phyloP scores from a whole-genome alignment of 2,329 filamentous ascomycete genomes.

The Fusarium stilboides region DNA sequence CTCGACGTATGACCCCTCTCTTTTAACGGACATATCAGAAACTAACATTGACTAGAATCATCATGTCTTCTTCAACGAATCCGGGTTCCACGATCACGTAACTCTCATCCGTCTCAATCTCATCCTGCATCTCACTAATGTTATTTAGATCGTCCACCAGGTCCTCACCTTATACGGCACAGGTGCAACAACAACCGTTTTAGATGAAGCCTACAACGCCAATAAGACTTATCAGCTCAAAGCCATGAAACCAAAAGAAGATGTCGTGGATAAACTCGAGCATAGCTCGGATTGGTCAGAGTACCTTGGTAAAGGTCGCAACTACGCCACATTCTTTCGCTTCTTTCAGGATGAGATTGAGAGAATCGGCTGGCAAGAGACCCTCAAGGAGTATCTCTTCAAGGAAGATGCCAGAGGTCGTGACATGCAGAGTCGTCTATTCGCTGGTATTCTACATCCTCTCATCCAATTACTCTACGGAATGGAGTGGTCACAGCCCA shows the following conservation, averaged over 20 bases:
- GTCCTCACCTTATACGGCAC: conserved; percentile 84
- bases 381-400: conserved; percentile 79
- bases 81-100: conserved; percentile 87
- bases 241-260: conserved; percentile 61
- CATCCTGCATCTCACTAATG: conserved; percentile 4
- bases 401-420: conserved; percentile 74
- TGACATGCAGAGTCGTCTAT: conserved; percentile 78
- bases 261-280: conserved; percentile 68
- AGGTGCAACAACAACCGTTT: conserved; percentile 73
- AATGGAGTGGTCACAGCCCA: conserved; percentile 85
- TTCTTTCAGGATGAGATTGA: conserved; percentile 85
- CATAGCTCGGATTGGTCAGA: conserved; percentile 67
- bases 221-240: conserved; percentile 79
- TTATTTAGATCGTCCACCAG: conserved; percentile 75
- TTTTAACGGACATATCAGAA: background rate
- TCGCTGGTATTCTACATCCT: conserved; percentile 70
- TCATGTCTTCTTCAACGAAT: conserved; percentile 85
- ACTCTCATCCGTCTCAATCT: background rate
- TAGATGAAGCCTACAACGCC: conserved; percentile 75
- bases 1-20: conserved; percentile 64
- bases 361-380: conserved; percentile 69
- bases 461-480: conserved; percentile 90
- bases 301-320: conserved; percentile 72
- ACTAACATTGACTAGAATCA: conserved; percentile 57
- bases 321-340: conserved; percentile 81